phyloP scores from a whole-genome alignment of 2,329 filamentous ascomycete genomes.

The Fonsecaea multimorphosa region DNA sequence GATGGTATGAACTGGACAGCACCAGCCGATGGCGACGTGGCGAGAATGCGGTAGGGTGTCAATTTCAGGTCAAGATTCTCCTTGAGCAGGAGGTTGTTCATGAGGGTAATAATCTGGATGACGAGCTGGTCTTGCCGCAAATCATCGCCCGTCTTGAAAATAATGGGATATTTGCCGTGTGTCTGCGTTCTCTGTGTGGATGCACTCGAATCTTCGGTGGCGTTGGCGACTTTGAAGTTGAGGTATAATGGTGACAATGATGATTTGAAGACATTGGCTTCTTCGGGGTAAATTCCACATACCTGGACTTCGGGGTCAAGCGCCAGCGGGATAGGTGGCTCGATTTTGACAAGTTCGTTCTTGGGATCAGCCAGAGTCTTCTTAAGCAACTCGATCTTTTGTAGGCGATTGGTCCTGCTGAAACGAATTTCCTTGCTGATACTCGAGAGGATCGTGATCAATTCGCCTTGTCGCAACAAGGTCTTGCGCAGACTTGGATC shows the following conservation, averaged over 20 bases:
- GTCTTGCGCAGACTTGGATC: conserved; percentile 76
- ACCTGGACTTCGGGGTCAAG: conserved; percentile 84
- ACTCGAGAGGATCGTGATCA: conserved; percentile 84
- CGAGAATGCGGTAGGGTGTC: conserved; percentile 93
- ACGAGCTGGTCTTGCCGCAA: conserved; percentile 95
- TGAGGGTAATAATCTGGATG: conserved; percentile 95
- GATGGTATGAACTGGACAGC: conserved; percentile 94
- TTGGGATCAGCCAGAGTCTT: conserved; percentile 84
- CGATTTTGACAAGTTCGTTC: conserved; percentile 82
- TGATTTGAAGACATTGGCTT: conserved; percentile 93
- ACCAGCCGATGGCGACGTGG: conserved; percentile 85
- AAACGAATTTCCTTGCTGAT: conserved; percentile 88
- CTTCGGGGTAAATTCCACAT: conserved; percentile 78
- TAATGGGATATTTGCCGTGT: conserved; percentile 82
- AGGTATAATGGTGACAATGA: conserved; percentile 89
- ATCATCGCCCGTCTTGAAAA: conserved; percentile 98
- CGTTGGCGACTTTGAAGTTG: conserved; percentile 77
- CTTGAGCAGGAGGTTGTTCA: conserved; percentile 94
- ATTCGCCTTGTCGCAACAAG: conserved; percentile 83
- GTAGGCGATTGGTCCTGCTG: conserved; percentile 75
- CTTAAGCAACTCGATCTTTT: conserved; percentile 85
- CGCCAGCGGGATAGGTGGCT: conserved; percentile 84
- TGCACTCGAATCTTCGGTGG: conserved; percentile 12
- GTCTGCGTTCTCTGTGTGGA: conserved; percentile 28
- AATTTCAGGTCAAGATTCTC: conserved; percentile 96